phyloP scores from a whole-genome alignment of 129 eudicot species.

The Ambrosia trifida region DNA sequence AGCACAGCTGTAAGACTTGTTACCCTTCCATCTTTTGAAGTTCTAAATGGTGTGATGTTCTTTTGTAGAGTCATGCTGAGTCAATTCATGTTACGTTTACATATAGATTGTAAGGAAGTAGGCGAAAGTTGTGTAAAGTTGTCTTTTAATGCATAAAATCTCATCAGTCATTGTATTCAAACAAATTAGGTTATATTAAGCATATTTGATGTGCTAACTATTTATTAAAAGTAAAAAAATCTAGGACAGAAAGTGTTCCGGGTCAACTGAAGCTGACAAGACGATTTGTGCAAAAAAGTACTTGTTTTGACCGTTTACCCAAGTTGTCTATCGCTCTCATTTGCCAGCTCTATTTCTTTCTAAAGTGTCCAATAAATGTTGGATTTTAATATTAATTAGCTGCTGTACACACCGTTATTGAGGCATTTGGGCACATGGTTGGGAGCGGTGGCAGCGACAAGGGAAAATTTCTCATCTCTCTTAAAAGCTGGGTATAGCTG shows the following conservation, averaged over 20 bases:
- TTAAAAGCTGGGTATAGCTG: slow-evolving; percentile 72
- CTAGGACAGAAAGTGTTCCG: not conserved
- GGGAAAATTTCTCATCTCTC: slow-evolving; percentile 58
- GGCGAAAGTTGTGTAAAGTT: not conserved
- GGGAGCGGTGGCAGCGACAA: slow-evolving; percentile 68
- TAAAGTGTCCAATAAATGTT: not conserved
- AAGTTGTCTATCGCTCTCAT: no score
- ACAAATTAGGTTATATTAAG: not conserved
- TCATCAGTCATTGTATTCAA: not conserved
- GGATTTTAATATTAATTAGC: slow-evolving; percentile 37
- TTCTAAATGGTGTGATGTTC: not conserved
- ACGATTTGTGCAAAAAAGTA: not conserved
- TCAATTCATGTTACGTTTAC: not conserved
- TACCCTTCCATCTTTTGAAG: slow-evolving; percentile 5
- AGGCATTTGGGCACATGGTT: slow-evolving; percentile 93
- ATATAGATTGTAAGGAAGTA: not conserved
- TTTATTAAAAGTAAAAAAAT: not conserved
- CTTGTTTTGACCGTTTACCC: not conserved
- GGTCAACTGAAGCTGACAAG: not conserved
- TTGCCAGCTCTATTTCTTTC: not conserved
- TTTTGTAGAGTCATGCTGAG: not conserved
- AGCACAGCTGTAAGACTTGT: slow-evolving; percentile 70
- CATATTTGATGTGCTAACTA: not conserved
- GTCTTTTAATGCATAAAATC: not conserved
- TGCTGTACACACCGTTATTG: slow-evolving; percentile 77